These are phyloP conservation scores for Arabidopsis suecica DNA, from an alignment of 345 rosid species.

Conservation along the genomic window DNA sequence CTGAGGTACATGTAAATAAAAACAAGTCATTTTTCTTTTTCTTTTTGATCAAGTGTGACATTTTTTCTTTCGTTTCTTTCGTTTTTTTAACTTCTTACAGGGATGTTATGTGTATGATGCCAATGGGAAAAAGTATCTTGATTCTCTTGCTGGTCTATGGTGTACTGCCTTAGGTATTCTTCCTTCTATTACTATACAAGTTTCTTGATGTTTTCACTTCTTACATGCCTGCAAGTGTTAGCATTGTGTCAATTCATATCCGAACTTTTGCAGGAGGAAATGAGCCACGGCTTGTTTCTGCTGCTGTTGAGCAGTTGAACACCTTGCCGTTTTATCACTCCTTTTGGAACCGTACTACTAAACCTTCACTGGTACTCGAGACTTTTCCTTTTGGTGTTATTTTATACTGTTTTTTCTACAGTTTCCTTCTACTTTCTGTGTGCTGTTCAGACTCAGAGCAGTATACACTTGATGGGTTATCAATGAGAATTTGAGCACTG, in stretches of 20 bases:
- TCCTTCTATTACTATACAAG: neutral
- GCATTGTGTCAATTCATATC: too few relatives aligned
- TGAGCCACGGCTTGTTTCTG: slow-evolving; percentile 87
- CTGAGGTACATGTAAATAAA: slow-evolving; percentile 54
- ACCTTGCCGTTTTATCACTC: slow-evolving; percentile 95
- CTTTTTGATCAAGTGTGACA: neutral
- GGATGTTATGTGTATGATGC: slow-evolving; percentile 85
- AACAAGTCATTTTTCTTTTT: too few relatives aligned
- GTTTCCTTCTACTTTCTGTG: neutral
- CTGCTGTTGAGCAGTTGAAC: slow-evolving; percentile 76
- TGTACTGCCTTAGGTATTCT: slow-evolving; percentile 88
- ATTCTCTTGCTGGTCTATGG: slow-evolving; percentile 98
- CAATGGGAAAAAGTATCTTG: slow-evolving; percentile 87
- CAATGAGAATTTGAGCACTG: slow-evolving; percentile 18
- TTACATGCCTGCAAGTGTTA: too few relatives aligned
- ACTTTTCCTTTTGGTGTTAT: slow-evolving; percentile 1
- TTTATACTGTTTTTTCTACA: neutral
- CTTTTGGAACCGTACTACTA: slow-evolving; percentile 96
- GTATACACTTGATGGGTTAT: slow-evolving; percentile 6
- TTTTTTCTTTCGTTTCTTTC: neutral
- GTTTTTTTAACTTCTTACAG: slow-evolving; percentile 43
- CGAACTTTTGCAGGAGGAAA: slow-evolving; percentile 65
- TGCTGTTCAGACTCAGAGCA: neutral
- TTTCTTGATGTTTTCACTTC: too few relatives aligned
- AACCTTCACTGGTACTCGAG: slow-evolving; percentile 81